These are phyloP conservation scores for Schizopora paradoxa DNA, from an alignment of 1,284 basidiomycete genomes.

Conservation along the genomic window DNA sequence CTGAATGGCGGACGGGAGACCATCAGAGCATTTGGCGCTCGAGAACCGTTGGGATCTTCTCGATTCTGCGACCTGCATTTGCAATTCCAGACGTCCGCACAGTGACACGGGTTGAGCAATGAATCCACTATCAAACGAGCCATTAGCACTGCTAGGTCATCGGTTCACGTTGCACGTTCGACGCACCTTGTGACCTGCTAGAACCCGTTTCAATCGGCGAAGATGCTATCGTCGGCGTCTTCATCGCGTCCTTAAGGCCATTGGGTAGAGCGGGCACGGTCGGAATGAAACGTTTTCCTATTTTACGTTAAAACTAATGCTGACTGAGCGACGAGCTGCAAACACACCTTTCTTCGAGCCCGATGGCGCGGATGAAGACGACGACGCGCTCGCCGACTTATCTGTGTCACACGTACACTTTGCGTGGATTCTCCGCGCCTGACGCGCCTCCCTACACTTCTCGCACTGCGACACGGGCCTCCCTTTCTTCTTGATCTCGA, in stretches of 20 bases:
- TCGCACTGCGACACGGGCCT: conserved; percentile 80
- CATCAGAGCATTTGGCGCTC: too few relatives aligned
- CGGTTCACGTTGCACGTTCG: background rate
- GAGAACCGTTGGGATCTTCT: conserved; percentile 12
- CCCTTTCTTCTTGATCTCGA: conserved; percentile 84
- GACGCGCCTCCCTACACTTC: conserved; percentile 70
- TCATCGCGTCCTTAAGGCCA: conserved; percentile 37
- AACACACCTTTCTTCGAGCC: conserved; percentile 49
- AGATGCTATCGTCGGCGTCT: conserved; percentile 3
- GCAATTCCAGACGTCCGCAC: conserved; percentile 51
- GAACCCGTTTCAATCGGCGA: background rate
- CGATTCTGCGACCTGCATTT: conserved; percentile 34
- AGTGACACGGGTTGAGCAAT: conserved; percentile 58
- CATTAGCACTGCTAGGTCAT: background rate
- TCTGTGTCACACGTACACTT: conserved; percentile 57
- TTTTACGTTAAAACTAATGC: conserved; percentile 29
- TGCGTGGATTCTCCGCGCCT: conserved; percentile 67
- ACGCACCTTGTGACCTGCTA: background rate
- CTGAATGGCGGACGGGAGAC: conserved; percentile 9
- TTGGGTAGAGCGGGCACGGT: conserved; percentile 54
- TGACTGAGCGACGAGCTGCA: too few relatives aligned
- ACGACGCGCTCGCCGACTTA: conserved; percentile 33
- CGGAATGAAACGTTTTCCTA: conserved; percentile 27
- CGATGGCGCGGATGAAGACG: conserved; percentile 30
- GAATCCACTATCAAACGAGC: conserved; percentile 41